phyloP scores from a whole-genome alignment of 352 stramenopile genomes.

The Elongisporangium anandrum region DNA sequence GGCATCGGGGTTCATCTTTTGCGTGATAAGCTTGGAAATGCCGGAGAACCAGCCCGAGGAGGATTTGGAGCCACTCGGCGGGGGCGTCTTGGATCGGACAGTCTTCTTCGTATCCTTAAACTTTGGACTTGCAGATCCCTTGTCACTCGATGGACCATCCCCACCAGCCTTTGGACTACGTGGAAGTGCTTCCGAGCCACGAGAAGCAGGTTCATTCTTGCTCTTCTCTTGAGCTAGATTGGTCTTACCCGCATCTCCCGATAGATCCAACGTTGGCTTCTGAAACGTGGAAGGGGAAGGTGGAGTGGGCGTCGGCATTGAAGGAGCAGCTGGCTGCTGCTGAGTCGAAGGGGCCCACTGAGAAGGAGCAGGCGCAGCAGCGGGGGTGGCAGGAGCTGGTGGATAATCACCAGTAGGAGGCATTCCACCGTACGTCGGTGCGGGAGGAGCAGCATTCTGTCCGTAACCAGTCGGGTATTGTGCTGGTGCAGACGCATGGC shows the following conservation, averaged over 20 bases:
- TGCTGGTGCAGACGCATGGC: background rate
- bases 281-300: constrained; percentile 9
- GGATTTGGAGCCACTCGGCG: constrained; percentile 56
- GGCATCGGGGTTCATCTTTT: constrained; percentile 80
- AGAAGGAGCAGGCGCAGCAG: constrained; percentile 8
- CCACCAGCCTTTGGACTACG: constrained; percentile 6
- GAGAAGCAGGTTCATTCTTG: constrained; percentile 7
- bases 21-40: constrained; percentile 41
- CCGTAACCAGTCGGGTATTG: background rate
- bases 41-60: constrained; percentile 44
- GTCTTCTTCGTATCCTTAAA: constrained; percentile 59
- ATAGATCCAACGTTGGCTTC: constrained; percentile 42
- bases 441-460: background rate
- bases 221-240: constrained; percentile 15
- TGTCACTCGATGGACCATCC: constrained; percentile 60
- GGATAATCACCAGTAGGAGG: background rate
- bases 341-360: constrained; percentile 13
- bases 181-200: constrained; percentile 1
- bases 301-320: constrained; percentile 4
- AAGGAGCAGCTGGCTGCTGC: constrained; percentile 11
- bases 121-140: constrained; percentile 64
- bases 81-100: constrained; percentile 73
- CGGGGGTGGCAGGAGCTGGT: constrained; percentile 8
- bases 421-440: background rate
- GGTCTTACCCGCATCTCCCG: constrained; percentile 27